These are phyloP conservation scores for Lagenidium giganteum DNA, from an alignment of 352 stramenopile genomes.

Conservation along the genomic window DNA sequence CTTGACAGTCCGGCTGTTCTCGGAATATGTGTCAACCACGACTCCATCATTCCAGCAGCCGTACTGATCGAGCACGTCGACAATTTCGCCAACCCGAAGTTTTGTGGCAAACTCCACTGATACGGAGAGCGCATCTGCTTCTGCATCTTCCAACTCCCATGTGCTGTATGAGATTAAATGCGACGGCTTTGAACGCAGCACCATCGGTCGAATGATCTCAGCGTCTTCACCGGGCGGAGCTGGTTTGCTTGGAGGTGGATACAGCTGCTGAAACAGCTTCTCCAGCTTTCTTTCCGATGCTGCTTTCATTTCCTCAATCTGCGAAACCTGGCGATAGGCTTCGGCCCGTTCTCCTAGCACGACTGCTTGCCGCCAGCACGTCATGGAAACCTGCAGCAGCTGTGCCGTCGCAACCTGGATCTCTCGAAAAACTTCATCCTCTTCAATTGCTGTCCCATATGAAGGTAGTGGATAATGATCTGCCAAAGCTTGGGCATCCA, in stretches of 20 bases:
- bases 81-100: slow-evolving; percentile 45
- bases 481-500: slow-evolving; percentile 38
- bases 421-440: slow-evolving; percentile 49
- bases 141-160: slow-evolving; percentile 6
- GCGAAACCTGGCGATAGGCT: slow-evolving; percentile 36
- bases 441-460: too few species aligned
- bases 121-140: slow-evolving; percentile 26
- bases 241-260: too few species aligned
- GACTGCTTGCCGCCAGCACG: slow-evolving; percentile 50
- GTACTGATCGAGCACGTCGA: slow-evolving; percentile 59
- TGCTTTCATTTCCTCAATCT: slow-evolving; percentile 34
- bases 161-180: slow-evolving; percentile 48
- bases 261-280: slow-evolving; percentile 40
- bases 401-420: slow-evolving; percentile 35
- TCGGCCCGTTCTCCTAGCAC: slow-evolving; percentile 37
- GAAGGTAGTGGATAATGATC: too few species aligned
- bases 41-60: slow-evolving; percentile 65
- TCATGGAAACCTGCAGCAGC: slow-evolving; percentile 48
- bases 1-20: slow-evolving; percentile 26
- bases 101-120: slow-evolving; percentile 58
- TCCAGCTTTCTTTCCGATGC: slow-evolving; percentile 29
- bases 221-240: slow-evolving; percentile 12
- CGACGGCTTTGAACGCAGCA: slow-evolving; percentile 26
- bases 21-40: slow-evolving; percentile 47
- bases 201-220: slow-evolving; percentile 42